Evolutionary conservation across 805 yeast genomes (phyloP), one percentile per base, ranked within the genome.

Genomic region (Scheffersomyces spartinae): DNA sequence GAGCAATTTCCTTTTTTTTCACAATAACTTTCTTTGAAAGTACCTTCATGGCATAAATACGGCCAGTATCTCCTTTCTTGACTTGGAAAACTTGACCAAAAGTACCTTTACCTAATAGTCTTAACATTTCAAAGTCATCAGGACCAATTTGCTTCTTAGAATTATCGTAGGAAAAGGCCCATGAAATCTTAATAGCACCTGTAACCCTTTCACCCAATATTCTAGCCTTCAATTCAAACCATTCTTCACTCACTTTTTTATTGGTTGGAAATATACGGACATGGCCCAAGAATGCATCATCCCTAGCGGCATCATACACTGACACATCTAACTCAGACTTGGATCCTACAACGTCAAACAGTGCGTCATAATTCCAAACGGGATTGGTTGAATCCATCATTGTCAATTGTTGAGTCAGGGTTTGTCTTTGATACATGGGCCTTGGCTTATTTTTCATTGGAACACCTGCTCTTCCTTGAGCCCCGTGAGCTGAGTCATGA

Each of bases 1-100:
- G 98, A 1, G 97, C 97, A 41, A 91, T 80, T 56, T 91, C 98
- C 53, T 88, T 88, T 66, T 91, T 91, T 52, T 82, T 85, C 26
- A 91, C 95, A 50, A 91, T 91, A 22, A 85, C 88, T 49, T 86
- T 86, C 52, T 91, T 91, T 14, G 94, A 80, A 27, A 91, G 68
- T 15, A 88, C 94, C 56, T 91, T 91, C 98, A 91, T 91, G 20
- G 98, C 98, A 49, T 91, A 91, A 31, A 91, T 79, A 42, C 96
- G 71, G 31, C 72, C 71, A 6, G 94, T 84, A 48, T 91, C 97
- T 39, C 68, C 68, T 66, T 88, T 91, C 35, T 79, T 74, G 22
- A 91, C 98, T 59, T 91, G 98, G 55, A 79, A 91, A 18, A 88
- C 98, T 58, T 84, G 95, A 17, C 98, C 98, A 62, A 88, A 88